A percentile compares a stretch with the other conserved stretches of the same genome.
Evolutionary conservation across 768 basidiomycete species (phyloP).

Genomic region (Tricholoma terreum): DNA sequence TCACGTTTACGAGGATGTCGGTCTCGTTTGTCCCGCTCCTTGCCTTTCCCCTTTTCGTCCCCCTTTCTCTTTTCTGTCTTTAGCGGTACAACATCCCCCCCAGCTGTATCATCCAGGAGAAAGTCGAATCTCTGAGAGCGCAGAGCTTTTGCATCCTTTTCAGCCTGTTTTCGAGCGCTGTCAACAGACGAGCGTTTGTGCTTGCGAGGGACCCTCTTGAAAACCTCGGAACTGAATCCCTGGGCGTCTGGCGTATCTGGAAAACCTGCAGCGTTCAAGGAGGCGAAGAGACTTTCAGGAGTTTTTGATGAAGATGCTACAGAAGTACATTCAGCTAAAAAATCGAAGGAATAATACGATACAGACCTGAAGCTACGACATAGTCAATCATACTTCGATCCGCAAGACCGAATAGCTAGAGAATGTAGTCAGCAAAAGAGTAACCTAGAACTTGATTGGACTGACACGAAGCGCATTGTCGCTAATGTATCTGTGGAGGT

Average conservation of each 20-base stretch:
- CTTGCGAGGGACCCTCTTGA: constrained; percentile 73
- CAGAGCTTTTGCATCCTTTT: constrained; percentile 70
- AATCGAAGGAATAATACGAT: neutral
- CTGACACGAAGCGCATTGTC: constrained; percentile 72
- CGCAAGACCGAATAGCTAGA: constrained; percentile 78
- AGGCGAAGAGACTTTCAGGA: constrained; percentile 71
- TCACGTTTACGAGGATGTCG: constrained; percentile 78
- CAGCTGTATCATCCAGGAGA: constrained; percentile 75
- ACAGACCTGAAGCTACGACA: constrained; percentile 78
- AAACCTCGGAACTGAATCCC: constrained; percentile 76
- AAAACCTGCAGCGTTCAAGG: constrained; percentile 74
- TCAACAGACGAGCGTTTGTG: constrained; percentile 50
- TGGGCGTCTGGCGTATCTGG: constrained; percentile 80
- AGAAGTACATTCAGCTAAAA: constrained; percentile 5
- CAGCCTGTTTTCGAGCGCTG: constrained; percentile 59
- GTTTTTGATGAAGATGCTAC: constrained; percentile 82
- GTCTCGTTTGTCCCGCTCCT: constrained; percentile 52
- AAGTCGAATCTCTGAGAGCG: constrained; percentile 75
- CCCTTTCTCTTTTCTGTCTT: constrained; percentile 41
- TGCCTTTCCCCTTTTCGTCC: constrained; percentile 42
- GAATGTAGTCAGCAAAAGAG: neutral
- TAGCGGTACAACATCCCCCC: constrained; percentile 38
- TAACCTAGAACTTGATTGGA: constrained; percentile 2
- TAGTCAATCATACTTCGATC: constrained; percentile 85
- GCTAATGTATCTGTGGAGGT: constrained; percentile 70